Base-by-base conservation (phyloP, 208 protist species). In the Trypanosomatidae sp. region DNA sequence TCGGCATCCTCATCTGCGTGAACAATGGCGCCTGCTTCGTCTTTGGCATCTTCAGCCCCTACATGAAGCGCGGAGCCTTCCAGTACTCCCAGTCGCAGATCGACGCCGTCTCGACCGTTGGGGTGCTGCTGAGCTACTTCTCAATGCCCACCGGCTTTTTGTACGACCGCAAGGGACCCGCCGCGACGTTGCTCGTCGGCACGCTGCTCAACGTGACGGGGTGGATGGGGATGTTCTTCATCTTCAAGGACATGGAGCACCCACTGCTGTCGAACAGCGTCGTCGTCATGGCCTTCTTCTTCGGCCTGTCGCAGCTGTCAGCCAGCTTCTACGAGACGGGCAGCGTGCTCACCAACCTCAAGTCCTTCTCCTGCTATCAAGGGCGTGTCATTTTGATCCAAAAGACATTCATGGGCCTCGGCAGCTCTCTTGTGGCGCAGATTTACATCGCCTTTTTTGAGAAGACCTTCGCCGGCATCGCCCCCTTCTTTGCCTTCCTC, bases 401-500 rank as follows among this genome's bases (percentile, higher is more conserved):
- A 56, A 95, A 95, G 71, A 95, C 91, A 2, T 95, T 93, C 68
- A 95, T 95, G 91, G 91, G 91, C 19, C 82, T 95, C 9, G 91
- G 91, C 59, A 93, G 84, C 70, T 87, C 88, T 3, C 65, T 95
- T 4, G 87, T 95, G 36, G 88, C 87, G 7, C 88, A 93, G 49
- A 76, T 95, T 13, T 89, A 93, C 76, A 59, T 91, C 59, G 84
- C 86, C 33, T 93, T 95, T 52, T 92, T 95, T 71, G 82, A 90
- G 59, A 78, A 68, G 19, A 62, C 44, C 2, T 77, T 83, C 52
- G 12, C 1, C 22, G 70, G 79, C 33, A 90, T 95, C 46, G 79
- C 81, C 3, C 82, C 82, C 7, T 93, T 95, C 71, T 92, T 95
- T 58, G 66, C 81, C 0, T 92, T 93, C 58, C 71, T 95, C 9